Evolutionary conservation across 768 basidiomycete species (phyloP).

Genomic region (Suillus sp.): DNA sequence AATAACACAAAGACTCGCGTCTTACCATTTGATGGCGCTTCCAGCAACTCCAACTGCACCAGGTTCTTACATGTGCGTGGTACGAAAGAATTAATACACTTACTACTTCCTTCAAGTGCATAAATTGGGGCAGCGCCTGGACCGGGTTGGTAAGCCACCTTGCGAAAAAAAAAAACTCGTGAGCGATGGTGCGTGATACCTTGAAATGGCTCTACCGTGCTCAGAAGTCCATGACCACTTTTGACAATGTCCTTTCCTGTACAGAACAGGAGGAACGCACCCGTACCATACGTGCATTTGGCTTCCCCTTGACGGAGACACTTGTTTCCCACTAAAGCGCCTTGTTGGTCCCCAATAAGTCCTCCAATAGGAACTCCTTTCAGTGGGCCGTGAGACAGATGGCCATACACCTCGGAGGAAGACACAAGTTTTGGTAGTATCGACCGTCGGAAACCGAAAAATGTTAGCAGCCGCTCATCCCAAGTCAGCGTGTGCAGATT

Average conservation of each 20-base stretch:
- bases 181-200: conserved; percentile 8
- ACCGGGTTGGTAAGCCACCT: conserved; percentile 92
- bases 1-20: not conserved
- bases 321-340: conserved; percentile 94
- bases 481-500: conserved; percentile 81
- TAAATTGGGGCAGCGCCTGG: conserved; percentile 79
- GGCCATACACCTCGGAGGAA: conserved; percentile 90
- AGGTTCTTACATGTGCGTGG: conserved; percentile 8
- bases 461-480: conserved; percentile 80
- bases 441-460: conserved; percentile 79
- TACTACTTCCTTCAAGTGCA: conserved; percentile 92
- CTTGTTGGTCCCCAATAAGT: conserved; percentile 98
- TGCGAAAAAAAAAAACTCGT: conserved; percentile 3
- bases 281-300: conserved; percentile 98
- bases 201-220: conserved; percentile 56
- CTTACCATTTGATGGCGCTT: conserved; percentile 88
- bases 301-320: conserved; percentile 90
- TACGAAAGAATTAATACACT: conserved; percentile 32
- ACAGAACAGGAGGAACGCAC: conserved; percentile 94
- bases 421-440: conserved; percentile 88
- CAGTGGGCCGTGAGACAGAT: conserved; percentile 65
- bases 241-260: conserved; percentile 86
- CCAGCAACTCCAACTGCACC: conserved; percentile 86
- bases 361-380: conserved; percentile 85
- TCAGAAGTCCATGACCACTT: conserved; percentile 85